Base-by-base conservation (phyloP, 768 basidiomycete species). In the Boletus edulis region DNA sequence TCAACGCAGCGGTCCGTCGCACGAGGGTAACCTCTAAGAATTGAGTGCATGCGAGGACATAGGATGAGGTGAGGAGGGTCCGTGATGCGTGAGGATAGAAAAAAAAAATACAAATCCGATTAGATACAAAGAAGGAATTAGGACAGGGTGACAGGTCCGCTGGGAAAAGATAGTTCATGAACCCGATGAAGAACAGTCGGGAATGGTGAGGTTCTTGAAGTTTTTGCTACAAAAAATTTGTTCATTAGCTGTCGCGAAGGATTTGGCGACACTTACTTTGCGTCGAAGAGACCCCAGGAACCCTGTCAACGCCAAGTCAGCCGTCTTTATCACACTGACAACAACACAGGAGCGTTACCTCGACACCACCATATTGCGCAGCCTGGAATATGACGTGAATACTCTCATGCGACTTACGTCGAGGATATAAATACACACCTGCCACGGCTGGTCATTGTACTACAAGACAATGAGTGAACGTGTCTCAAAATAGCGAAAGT, bases 381-480 rank as follows among this genome's bases (percentile, higher is more conserved):
- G 81, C 81, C 82, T 86, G 51, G 27, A 59, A 60, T 42, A 45
- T 32, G 14, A 52, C 42, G 35, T 67, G 18, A 66, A 39, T 39
- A 58, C 52, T 58, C 34, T 58, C 34, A 37, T 20, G 5, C n/a
- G 50, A 51, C 6, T 38, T 20, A 22, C 18, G 7, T 27, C 45
- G 38, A 37, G 49, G 20, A 54, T 27, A 46, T 32, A 22, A 13
- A 14, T 60, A 59, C 78, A 63, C 60, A 81, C 83, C 77, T 94
- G 92, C 92, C 91, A 94, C 32, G 76, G 71, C 69, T 94, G 89
- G 65, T 95, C 92, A 57, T 81, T 84, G 66, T 77, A 85, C 80
- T 91, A 48, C 20, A 27, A 4, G 14, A 53, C 18, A 11, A 22
- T 59, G 51, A 56, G 38, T 3, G 18, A n/a, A 32, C 4, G 40